These are phyloP conservation scores for Nymphaea thermarum DNA, from an alignment of 164 flowering plant genomes.

Conservation along the genomic window DNA sequence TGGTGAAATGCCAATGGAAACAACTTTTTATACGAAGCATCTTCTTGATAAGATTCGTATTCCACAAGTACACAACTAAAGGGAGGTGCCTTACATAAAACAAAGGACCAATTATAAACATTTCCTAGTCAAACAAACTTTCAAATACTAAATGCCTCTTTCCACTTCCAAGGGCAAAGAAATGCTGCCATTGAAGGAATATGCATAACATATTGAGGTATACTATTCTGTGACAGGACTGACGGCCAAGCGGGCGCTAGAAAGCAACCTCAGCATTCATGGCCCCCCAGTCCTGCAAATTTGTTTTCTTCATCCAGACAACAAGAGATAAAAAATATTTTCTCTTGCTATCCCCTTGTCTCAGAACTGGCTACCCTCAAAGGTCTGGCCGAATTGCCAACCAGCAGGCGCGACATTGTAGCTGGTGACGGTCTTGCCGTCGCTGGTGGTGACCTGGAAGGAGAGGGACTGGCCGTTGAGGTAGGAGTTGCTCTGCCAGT, in stretches of 20 bases:
- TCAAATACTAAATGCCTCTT: too few species aligned
- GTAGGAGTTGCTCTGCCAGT: constrained; percentile 33
- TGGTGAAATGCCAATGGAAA: too few species aligned
- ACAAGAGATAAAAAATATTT: neutral
- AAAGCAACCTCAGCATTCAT: constrained; percentile 36
- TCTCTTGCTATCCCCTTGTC: neutral
- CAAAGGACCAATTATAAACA: too few species aligned
- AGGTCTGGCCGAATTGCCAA: constrained; percentile 45
- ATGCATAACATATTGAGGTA: too few species aligned
- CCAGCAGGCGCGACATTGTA: constrained; percentile 21
- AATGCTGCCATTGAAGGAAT: too few species aligned
- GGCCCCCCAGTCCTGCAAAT: constrained; percentile 4
- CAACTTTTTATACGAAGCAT: too few species aligned
- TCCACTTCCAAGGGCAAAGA: too few species aligned
- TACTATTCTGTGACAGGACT: too few species aligned
- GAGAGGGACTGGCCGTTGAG: constrained; percentile 38
- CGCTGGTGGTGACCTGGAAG: constrained; percentile 36
- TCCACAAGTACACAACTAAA: too few species aligned
- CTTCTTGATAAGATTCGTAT: too few species aligned
- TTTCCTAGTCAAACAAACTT: too few species aligned
- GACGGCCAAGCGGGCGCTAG: constrained; percentile 33
- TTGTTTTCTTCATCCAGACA: neutral
- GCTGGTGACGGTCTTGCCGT: constrained; percentile 26
- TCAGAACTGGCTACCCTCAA: constrained; percentile 26
- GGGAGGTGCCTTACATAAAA: too few species aligned